Evolutionary conservation across 768 basidiomycete genomes (phyloP).

Genomic region (Lactarius pseudohatsudake): DNA sequence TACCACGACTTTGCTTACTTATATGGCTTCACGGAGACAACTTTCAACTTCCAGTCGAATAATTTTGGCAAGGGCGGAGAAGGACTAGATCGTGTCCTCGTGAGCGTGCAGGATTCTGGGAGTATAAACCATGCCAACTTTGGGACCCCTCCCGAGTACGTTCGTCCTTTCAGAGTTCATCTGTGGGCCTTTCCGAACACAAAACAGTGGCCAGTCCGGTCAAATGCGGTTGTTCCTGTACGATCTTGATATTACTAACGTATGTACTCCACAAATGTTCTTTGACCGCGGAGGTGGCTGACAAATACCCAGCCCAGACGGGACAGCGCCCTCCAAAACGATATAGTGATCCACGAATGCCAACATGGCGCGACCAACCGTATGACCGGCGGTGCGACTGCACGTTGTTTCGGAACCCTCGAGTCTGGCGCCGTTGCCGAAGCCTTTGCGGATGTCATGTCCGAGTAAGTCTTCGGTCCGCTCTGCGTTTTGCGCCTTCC

Average conservation of each 20-base stretch:
- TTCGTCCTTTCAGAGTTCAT: constrained; percentile 2
- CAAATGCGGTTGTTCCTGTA: constrained; percentile 45
- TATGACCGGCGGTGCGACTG: constrained; percentile 48
- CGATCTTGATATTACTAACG: not conserved
- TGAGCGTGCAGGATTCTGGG: constrained; percentile 50
- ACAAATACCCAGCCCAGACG: constrained; percentile 47
- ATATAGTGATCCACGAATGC: constrained; percentile 52
- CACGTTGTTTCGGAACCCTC: constrained; percentile 55
- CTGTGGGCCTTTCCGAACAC: not conserved
- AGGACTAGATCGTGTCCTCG: constrained; percentile 49
- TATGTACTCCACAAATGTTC: constrained; percentile 22
- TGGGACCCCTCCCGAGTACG: constrained; percentile 45
- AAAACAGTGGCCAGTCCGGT: constrained; percentile 39
- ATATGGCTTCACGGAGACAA: constrained; percentile 60
- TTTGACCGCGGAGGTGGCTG: constrained; percentile 30
- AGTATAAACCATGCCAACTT: constrained; percentile 48
- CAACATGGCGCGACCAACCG: constrained; percentile 36
- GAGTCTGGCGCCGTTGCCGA: constrained; percentile 42
- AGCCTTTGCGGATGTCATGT: constrained; percentile 14
- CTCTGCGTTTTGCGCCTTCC: constrained; percentile 11
- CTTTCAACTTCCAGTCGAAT: constrained; percentile 60
- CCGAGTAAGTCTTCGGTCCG: constrained; percentile 26
- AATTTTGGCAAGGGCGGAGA: constrained; percentile 40
- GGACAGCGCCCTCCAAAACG: constrained; percentile 65
- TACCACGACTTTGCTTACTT: constrained; percentile 34